Evolutionary conservation across 2,329 filamentous ascomycete genomes (phyloP), one percentile per base, ranked within the genome.

Genomic region (Colletotrichum sp.): DNA sequence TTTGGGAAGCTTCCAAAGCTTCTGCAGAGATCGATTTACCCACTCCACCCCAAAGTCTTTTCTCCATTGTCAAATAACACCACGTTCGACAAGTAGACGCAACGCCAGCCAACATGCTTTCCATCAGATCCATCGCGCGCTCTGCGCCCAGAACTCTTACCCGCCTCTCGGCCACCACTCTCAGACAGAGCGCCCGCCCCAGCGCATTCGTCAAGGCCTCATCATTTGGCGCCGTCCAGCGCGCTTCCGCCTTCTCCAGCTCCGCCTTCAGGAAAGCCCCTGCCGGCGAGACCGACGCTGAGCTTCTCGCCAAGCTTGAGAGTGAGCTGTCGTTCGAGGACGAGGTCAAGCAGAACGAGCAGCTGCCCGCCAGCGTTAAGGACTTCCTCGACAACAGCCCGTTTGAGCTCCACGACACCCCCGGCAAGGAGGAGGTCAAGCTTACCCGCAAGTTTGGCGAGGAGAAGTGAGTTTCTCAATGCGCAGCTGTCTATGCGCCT

Each of bases 301-400:
- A 98, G 87, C 93, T 99, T 70, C 91, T 93, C 55, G 92, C 93
- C 75, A 99, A 99, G 91, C 92, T 99, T 66, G 92, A 95, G 79
- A 93, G 92, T 83, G 96, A 98, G 88, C 89, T 98, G 79, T 88
- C 92, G 84, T 93, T 98, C 83, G 97, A 99, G 90, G 92, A 92
- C 81, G 93, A 96, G 82, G 93, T 96, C 86, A 93, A 94, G 86
- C 90, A 93, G 79, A 89, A 91, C 77, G 92, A 95, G 81, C 91
- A 94, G 78, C 87, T 94, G 79, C 94, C 95, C 55, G 90, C 92
- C 78, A 95, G 93, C 84, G 91, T 98, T 85, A 93, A 95, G 87
- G 95, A 97, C 84, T 98, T 98, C 86, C 87, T 98, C 64, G 93
- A 96, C 83, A 96, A 95, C 87, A 93, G 93, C 82, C 91, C 93